These are phyloP conservation scores for Peronospora belbahrii DNA, from an alignment of 352 stramenopile genomes.

Conservation along the genomic window DNA sequence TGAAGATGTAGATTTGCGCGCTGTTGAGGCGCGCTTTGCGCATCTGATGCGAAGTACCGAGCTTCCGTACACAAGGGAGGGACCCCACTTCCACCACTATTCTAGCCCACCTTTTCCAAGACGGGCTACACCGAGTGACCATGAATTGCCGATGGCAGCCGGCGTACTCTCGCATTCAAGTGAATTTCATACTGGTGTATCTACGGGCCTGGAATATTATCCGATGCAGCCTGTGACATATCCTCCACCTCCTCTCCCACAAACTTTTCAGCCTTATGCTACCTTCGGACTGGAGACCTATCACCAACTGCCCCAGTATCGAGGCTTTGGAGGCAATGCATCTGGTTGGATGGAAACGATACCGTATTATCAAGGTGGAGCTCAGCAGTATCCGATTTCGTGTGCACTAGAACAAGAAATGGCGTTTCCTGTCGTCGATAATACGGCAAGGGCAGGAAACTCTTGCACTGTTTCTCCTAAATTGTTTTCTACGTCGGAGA, in stretches of 20 bases:
- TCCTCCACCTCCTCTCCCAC: conserved; percentile 12
- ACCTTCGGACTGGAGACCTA: conserved; percentile 13
- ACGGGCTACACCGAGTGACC: conserved; percentile 2
- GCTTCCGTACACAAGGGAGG: conserved; percentile 22
- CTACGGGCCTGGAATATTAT: conserved; percentile 19
- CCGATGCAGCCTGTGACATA: conserved; percentile 24
- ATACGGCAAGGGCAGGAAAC: not conserved
- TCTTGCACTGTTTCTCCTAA: conserved; percentile 8
- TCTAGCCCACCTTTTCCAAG: conserved; percentile 5
- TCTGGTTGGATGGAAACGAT: conserved; percentile 20
- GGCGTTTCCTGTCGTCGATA: conserved; percentile 12
- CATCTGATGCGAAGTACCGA: conserved; percentile 72
- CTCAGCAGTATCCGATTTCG: conserved; percentile 21
- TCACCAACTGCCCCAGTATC: conserved; percentile 19
- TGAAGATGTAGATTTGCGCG: conserved; percentile 64
- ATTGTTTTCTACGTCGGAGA: conserved; percentile 9
- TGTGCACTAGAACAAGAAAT: conserved; percentile 18
- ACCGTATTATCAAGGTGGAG: conserved; percentile 21
- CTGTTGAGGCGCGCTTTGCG: conserved; percentile 70
- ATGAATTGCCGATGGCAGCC: conserved; percentile 12
- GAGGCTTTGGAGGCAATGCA: conserved; percentile 17
- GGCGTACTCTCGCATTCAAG: not conserved
- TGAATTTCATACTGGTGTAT: conserved; percentile 14
- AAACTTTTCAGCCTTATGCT: conserved; percentile 21
- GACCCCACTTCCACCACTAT: conserved; percentile 11